Percentiles rank a stretch among this genome's conserved stretches.
Conservation (phyloP, 2,329 filamentous ascomycete genomes). For the Geoglossum cookeanum region DNA sequence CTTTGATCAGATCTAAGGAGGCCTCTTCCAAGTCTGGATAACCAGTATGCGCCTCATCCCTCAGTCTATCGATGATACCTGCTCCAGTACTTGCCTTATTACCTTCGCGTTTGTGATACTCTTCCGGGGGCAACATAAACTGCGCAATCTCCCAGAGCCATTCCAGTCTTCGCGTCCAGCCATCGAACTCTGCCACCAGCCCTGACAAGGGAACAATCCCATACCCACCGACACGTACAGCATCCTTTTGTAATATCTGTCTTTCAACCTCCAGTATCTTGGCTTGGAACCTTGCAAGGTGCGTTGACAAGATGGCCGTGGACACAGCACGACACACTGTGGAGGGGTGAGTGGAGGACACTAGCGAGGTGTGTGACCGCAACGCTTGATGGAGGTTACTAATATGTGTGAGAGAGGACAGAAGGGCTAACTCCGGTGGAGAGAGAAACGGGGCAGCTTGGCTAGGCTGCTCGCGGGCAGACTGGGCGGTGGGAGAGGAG, state of each 20-base stretch:
- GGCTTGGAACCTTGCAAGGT: constrained; percentile 63
- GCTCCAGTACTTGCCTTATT: constrained; percentile 32
- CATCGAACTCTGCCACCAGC: constrained; percentile 67
- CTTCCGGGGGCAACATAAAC: constrained; percentile 38
- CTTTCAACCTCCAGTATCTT: constrained; percentile 74
- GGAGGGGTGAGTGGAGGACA: constrained; percentile 54
- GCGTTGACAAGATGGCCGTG: constrained; percentile 51
- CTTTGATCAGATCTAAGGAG: constrained; percentile 48
- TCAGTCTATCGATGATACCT: constrained; percentile 55
- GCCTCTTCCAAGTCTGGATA: constrained; percentile 71
- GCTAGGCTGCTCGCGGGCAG: constrained; percentile 25
- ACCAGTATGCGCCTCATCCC: constrained; percentile 64
- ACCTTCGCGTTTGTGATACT: constrained; percentile 10
- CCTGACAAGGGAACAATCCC: constrained; percentile 82
- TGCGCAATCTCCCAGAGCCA: constrained; percentile 63
- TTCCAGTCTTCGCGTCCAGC: constrained; percentile 65
- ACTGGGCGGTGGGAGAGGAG: constrained; percentile 26
- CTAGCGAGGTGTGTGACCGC: constrained; percentile 43
- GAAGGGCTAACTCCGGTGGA: constrained; percentile 64
- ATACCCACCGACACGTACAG: constrained; percentile 70
- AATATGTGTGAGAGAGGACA: constrained; percentile 57
- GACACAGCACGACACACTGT: constrained; percentile 77
- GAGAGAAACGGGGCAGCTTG: constrained; percentile 36
- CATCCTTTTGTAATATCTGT: constrained; percentile 55
- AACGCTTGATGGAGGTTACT: constrained; percentile 61